Conservation (phyloP, 345 rosid genomes). For the Carallia brachiata region DNA sequence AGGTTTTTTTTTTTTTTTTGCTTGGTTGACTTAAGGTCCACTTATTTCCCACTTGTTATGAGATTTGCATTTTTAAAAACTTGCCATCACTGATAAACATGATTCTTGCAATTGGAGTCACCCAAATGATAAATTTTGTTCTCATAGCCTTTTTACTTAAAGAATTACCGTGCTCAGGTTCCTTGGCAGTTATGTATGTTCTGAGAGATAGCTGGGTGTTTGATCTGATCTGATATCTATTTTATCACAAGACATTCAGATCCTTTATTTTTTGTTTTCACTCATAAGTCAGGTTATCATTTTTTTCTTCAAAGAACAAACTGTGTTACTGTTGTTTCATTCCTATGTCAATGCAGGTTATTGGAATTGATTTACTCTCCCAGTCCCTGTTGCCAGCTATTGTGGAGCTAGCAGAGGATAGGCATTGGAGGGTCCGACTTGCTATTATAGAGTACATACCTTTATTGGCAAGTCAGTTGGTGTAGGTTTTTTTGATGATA, state of each 20-base stretch:
- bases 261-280: too few species aligned
- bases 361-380: constrained; percentile 92
- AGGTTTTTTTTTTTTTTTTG: background rate
- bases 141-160: too few species aligned
- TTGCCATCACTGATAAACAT: too few species aligned
- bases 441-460: constrained; percentile 97
- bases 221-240: too few species aligned
- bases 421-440: constrained; percentile 95
- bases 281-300: too few species aligned
- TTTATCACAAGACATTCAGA: too few species aligned
- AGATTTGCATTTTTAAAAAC: too few species aligned
- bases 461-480: constrained; percentile 87
- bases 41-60: background rate
- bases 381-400: constrained; percentile 93
- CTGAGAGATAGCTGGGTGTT: too few species aligned
- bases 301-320: background rate
- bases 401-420: constrained; percentile 97
- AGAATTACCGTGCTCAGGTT: too few species aligned
- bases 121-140: too few species aligned
- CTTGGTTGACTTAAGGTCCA: background rate
- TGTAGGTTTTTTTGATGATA: constrained; percentile 86
- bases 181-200: too few species aligned
- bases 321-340: background rate
- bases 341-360: constrained; percentile 52
- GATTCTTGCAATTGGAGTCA: too few species aligned